phyloP scores from a whole-genome alignment of 495 filamentous ascomycete genomes.

The Xylaria scruposa region DNA sequence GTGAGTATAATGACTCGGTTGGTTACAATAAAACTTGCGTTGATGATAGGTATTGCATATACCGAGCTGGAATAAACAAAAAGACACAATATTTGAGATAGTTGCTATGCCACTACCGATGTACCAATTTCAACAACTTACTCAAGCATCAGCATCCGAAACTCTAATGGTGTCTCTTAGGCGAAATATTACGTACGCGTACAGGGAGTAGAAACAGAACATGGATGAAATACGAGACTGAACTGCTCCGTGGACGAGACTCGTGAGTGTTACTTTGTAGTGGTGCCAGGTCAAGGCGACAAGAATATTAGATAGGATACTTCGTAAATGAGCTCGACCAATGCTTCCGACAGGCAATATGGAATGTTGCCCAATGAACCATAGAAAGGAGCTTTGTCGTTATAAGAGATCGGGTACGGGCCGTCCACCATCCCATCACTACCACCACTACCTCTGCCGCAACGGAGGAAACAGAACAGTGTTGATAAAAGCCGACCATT shows the following conservation, averaged over 20 bases:
- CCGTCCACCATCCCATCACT: slow-evolving; percentile 26
- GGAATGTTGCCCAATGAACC: slow-evolving; percentile 2
- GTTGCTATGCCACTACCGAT: not conserved
- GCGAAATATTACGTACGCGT: slow-evolving; percentile 3
- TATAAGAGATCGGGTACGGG: slow-evolving; percentile 28
- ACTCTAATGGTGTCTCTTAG: not conserved
- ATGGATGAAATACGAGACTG: not conserved
- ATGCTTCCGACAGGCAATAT: not conserved
- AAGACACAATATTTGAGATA: not conserved
- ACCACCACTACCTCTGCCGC: slow-evolving; percentile 23
- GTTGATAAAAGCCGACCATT: slow-evolving; percentile 11
- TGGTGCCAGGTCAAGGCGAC: not conserved
- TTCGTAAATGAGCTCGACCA: slow-evolving; percentile 5
- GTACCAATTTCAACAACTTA: slow-evolving; percentile 8
- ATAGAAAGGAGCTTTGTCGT: slow-evolving; percentile 24
- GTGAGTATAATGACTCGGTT: not conserved
- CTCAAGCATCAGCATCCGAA: not conserved
- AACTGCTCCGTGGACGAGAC: slow-evolving; percentile 14
- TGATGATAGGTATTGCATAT: not conserved
- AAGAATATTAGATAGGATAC: not conserved
- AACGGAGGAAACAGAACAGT: slow-evolving; percentile 17
- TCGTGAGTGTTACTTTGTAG: not conserved
- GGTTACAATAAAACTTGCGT: not conserved
- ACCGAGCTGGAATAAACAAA: not conserved
- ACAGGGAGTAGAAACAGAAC: not conserved